phyloP scores from a whole-genome alignment of 257 asterid genomes.

The Apocynum venetum region DNA sequence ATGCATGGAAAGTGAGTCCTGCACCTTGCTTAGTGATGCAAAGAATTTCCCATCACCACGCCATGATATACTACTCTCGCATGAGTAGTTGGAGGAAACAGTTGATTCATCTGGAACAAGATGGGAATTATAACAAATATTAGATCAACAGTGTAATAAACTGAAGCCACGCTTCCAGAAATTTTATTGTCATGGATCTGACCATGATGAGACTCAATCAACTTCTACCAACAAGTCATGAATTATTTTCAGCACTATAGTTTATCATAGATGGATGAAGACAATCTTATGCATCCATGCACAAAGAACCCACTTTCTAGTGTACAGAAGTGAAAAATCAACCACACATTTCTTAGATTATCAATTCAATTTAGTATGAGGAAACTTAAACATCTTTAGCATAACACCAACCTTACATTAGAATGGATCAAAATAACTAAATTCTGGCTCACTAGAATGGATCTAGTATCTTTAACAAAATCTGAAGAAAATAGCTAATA shows the following conservation, averaged over 20 bases:
- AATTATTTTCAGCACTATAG: too few species aligned
- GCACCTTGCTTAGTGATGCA: conserved; percentile 63
- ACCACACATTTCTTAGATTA: neutral
- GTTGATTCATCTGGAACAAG: conserved; percentile 50
- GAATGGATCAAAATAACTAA: neutral
- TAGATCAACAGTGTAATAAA: neutral
- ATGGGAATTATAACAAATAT: neutral
- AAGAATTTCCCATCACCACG: conserved; percentile 92
- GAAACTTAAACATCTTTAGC: too few species aligned
- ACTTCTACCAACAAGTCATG: neutral
- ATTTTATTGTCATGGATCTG: neutral
- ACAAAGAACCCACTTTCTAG: too few species aligned
- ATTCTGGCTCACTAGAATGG: neutral
- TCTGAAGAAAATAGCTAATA: neutral
- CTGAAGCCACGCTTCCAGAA: neutral
- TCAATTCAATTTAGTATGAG: neutral
- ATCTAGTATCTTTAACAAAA: neutral
- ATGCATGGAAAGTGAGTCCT: conserved; percentile 38
- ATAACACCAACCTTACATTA: neutral
- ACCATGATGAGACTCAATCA: neutral
- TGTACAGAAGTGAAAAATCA: too few species aligned
- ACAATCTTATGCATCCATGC: too few species aligned
- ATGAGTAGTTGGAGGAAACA: conserved; percentile 41
- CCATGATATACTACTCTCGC: conserved; percentile 69
- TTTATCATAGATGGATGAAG: too few species aligned